phyloP scores from a whole-genome alignment of 2,329 filamentous ascomycete species.

The Cytospora leucostoma region DNA sequence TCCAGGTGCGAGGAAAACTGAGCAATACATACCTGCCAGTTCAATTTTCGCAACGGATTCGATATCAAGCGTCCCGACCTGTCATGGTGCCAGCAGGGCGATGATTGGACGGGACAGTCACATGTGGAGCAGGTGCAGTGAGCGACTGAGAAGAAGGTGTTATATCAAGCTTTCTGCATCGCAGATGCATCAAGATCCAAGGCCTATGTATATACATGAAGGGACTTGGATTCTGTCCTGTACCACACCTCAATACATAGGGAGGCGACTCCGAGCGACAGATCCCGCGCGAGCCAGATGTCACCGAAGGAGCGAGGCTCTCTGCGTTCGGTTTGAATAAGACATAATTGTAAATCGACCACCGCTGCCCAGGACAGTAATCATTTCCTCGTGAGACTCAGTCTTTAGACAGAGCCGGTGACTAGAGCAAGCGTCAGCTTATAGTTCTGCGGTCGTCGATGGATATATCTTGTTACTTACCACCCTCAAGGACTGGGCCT shows the following conservation, averaged over 20 bases:
- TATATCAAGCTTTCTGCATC: conserved; percentile 2
- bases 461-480: neutral
- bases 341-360: neutral
- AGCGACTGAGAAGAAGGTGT: neutral
- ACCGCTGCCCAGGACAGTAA: neutral
- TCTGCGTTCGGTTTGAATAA: neutral
- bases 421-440: conserved; percentile 1
- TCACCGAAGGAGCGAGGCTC: neutral
- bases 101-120: neutral
- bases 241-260: conserved; percentile 16
- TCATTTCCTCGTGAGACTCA: neutral
- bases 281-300: neutral
- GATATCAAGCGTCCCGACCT: neutral
- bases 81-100: neutral
- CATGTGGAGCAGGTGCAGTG: conserved; percentile 3
- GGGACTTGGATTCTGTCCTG: conserved; percentile 11
- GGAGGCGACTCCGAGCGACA: conserved; percentile 19
- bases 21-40: neutral
- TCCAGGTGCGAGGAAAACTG: neutral
- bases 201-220: conserved; percentile 21
- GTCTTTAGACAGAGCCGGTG: neutral
- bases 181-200: conserved; percentile 13
- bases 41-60: neutral
- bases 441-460: neutral
- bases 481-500: conserved; percentile 11